These are phyloP conservation scores for Trichoderma afroharzianum DNA, from an alignment of 2,329 filamentous ascomycete species.

Conservation along the genomic window DNA sequence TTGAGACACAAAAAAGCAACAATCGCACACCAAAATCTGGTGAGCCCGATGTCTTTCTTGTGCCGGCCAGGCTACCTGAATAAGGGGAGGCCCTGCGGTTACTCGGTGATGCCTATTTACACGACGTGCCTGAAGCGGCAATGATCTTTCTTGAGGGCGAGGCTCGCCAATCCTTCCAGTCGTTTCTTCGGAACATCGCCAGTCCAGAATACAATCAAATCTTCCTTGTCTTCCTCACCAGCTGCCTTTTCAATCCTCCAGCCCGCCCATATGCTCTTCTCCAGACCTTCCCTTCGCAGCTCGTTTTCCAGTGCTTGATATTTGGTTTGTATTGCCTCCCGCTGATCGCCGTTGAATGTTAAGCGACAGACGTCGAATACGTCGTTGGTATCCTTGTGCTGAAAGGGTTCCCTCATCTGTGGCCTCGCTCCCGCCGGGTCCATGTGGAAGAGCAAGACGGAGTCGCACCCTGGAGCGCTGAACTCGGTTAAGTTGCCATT, in stretches of 20 bases:
- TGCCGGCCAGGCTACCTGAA: not conserved
- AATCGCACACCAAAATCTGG: not conserved
- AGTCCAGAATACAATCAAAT: slow-evolving; percentile 40
- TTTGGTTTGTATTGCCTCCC: slow-evolving; percentile 31
- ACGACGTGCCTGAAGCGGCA: slow-evolving; percentile 27
- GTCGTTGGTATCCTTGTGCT: slow-evolving; percentile 21
- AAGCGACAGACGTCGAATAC: slow-evolving; percentile 37
- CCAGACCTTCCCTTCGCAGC: slow-evolving; percentile 29
- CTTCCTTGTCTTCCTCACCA: slow-evolving; percentile 32
- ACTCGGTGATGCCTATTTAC: slow-evolving; percentile 11
- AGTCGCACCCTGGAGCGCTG: slow-evolving; percentile 31
- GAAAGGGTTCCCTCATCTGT: slow-evolving; percentile 26
- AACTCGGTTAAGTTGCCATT: slow-evolving; percentile 34
- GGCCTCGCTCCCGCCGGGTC: slow-evolving; percentile 28
- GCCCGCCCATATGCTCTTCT: slow-evolving; percentile 35
- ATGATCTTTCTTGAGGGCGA: slow-evolving; percentile 23
- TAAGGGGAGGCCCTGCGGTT: not conserved
- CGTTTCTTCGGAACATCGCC: slow-evolving; percentile 35
- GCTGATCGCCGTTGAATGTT: slow-evolving; percentile 30
- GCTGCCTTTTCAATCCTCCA: slow-evolving; percentile 41
- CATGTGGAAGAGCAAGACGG: slow-evolving; percentile 42
- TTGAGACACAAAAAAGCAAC: slow-evolving; percentile 28
- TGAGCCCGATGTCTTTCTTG: not conserved
- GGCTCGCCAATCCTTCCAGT: slow-evolving; percentile 25
- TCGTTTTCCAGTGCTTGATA: slow-evolving; percentile 34